Conservation (phyloP, 2,329 filamentous ascomycete species). For the Albifimbria verrucaria region DNA sequence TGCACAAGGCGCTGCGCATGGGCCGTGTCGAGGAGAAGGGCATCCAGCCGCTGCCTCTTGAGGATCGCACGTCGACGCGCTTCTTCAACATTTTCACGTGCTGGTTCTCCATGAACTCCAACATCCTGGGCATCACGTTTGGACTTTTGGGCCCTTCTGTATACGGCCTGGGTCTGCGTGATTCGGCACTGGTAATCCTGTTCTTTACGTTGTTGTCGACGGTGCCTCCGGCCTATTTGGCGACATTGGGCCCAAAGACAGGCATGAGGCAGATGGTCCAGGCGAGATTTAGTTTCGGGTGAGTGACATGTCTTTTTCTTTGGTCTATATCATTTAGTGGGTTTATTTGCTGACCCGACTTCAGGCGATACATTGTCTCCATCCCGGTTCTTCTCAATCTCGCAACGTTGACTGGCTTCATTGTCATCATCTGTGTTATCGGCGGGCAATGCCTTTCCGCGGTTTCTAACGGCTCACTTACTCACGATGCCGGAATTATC, state of each 20-base stretch:
- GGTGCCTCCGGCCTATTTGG: conserved; percentile 52
- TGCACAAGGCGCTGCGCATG: conserved; percentile 29
- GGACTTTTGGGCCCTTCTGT: conserved; percentile 58
- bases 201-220: conserved; percentile 60
- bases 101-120: conserved; percentile 47
- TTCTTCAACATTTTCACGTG: conserved; percentile 45
- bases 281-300: conserved; percentile 61
- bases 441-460: conserved; percentile 58
- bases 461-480: conserved; percentile 45
- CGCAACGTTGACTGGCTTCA: conserved; percentile 61
- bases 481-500: conserved; percentile 56
- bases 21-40: conserved; percentile 41
- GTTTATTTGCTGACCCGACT: conserved; percentile 2
- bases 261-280: conserved; percentile 66
- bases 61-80: conserved; percentile 36
- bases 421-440: conserved; percentile 58
- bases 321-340: not conserved
- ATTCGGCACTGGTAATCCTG: conserved; percentile 56
- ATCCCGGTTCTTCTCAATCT: conserved; percentile 61
- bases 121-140: conserved; percentile 55
- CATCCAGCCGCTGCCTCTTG: conserved; percentile 38
- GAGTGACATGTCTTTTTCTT: conserved; percentile 11
- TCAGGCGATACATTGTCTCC: conserved; percentile 51
- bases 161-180: conserved; percentile 53
- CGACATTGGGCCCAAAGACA: conserved; percentile 57